Base-by-base conservation (phyloP, 2,329 filamentous ascomycete genomes). In the Aspergillus novoparasiticus region DNA sequence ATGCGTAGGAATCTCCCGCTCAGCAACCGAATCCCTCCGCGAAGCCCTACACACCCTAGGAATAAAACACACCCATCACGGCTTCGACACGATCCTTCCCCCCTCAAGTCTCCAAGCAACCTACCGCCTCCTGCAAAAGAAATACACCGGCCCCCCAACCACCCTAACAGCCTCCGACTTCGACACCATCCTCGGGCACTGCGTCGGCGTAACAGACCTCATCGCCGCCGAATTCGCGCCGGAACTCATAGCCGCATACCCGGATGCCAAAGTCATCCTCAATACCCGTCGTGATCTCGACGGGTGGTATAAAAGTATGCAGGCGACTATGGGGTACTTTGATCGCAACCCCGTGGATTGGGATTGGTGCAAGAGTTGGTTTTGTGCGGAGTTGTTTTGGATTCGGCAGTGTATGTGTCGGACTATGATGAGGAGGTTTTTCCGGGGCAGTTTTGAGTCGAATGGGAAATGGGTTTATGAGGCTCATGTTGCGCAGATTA, bases 221-320 rank as follows among this genome's bases (percentile, higher is more conserved):
- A 71, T 77, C 1, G 69, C 69, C 6, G 67, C 64, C 1, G 66
- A 72, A 32, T 80, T 81, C 64, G 71, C 70, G 1, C 64, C 66
- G 9, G 79, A 81, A 39, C 66, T 80, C 0, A 65, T 78, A 11
- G 57, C 64, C 5, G 71, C 74, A 1, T 80, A 79, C 55, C 78
- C 79, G 0, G 66, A 75, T 3, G 67, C 68, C 0, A 71, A 69
- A 26, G 62, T 70, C 12, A 67, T 68, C 45, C 59, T 68, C 2
- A 70, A 70, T 26, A 46, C 59, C 2, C 63, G 68, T 6, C 58
- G 9, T 1, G 65, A 69, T 32, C 48, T 66, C 3, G 67, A 70
- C 12, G 43, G 55, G 3, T 69, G 66, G 68, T 57, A 71, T 34
- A 21, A n/a, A 14, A 66, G 66, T 12, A 68, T 67, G 64, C 36